Base-by-base conservation (phyloP, 2,329 filamentous ascomycete species). In the Ceratocystiopsis minuta region DNA sequence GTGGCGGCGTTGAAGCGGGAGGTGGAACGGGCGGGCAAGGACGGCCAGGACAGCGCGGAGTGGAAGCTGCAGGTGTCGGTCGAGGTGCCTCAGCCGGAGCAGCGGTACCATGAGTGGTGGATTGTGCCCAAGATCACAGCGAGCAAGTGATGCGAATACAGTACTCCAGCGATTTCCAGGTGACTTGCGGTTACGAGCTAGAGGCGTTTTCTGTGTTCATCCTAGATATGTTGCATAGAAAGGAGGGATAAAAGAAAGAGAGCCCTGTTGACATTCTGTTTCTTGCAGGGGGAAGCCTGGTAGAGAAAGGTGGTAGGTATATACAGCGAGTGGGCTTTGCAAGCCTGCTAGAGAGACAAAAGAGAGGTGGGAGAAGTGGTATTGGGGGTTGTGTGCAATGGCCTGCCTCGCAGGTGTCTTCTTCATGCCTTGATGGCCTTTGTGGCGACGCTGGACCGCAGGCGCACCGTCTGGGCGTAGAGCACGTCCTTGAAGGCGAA, bases 401-500 rank as follows among this genome's bases (percentile, higher is more conserved):
- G n/a, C n/a, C n/a, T n/a, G n/a, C n/a, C n/a, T n/a, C n/a, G n/a
- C 24, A 10, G 7, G 24, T 28, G 24, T 28, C 6, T 10, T 28
- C 24, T 20, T 20, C 15, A 33, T 40, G 57, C 54, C 43, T 51
- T 50, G 36, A 60, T 37, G 18, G 55, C 53, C 55, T 60, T 67
- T 53, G 59, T 62, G 17, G 55, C 52, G 24, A 28, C 24, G 24
- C 24, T 28, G 43, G 61, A 57, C 41, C 83, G 69, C 31, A 85
- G 71, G 52, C 67, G 72, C 40, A 88, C 63, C 0, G 78, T 87
- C 60, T 80, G 75, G 53, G 85, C 82, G 57, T 96, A 98, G 6
- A 98, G 70, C 7, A 85, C 83, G 57, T 98, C 90, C 68, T 98
- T 98, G 67, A 98, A 95, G 2, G 87, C 90, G 57, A 98, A 98